phyloP scores from a whole-genome alignment of 2,329 filamentous ascomycete species.

The Coniosporium tulheliwenetii region DNA sequence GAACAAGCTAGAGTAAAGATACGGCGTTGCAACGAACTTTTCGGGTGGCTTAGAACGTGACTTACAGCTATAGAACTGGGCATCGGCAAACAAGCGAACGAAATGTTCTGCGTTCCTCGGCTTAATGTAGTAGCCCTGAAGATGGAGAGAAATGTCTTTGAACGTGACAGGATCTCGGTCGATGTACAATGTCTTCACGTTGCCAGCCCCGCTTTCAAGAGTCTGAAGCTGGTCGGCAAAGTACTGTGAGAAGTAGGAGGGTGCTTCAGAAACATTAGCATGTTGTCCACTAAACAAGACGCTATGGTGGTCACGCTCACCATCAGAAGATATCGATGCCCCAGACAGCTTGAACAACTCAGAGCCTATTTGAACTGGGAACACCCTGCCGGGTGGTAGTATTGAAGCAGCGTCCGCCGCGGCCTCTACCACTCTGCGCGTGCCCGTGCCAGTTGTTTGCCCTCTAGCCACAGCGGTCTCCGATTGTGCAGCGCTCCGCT shows the following conservation, averaged over 20 bases:
- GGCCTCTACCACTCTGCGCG: too few species aligned
- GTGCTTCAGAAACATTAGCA: slow-evolving; percentile 51
- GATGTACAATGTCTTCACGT: slow-evolving; percentile 75
- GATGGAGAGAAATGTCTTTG: slow-evolving; percentile 72
- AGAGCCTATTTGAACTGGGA: slow-evolving; percentile 55
- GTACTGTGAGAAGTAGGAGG: slow-evolving; percentile 92
- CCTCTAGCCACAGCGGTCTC: too few species aligned
- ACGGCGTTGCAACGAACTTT: too few species aligned
- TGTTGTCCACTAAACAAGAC: neutral
- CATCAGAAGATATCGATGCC: slow-evolving; percentile 56
- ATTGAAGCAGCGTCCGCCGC: slow-evolving; percentile 10
- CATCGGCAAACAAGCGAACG: slow-evolving; percentile 83
- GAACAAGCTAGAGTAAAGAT: too few species aligned
- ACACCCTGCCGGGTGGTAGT: slow-evolving; percentile 55
- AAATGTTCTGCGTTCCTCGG: slow-evolving; percentile 75
- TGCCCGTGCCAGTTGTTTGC: too few species aligned
- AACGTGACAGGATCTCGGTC: slow-evolving; percentile 87
- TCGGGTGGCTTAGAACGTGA: too few species aligned
- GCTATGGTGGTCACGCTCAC: slow-evolving; percentile 28
- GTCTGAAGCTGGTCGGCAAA: slow-evolving; percentile 67
- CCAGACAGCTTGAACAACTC: slow-evolving; percentile 54
- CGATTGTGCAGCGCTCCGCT: too few species aligned
- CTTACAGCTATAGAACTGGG: slow-evolving; percentile 80
- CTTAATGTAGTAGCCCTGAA: slow-evolving; percentile 80
- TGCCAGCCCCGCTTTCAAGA: slow-evolving; percentile 41